phyloP scores from a whole-genome alignment of 345 rosid species.

The Eucalyptus brandiana region DNA sequence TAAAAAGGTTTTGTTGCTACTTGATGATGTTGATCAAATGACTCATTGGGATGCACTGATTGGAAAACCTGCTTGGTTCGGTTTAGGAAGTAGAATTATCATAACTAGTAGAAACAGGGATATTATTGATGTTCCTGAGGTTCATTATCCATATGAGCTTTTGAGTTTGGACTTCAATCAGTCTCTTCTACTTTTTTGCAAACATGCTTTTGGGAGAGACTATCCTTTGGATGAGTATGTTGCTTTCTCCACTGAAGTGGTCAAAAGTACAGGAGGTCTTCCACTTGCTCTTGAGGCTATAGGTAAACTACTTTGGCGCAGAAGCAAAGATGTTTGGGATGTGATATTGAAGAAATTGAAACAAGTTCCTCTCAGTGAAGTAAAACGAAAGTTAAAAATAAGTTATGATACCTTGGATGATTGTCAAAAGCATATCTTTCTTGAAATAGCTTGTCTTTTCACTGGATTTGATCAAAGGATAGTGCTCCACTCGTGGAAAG shows the following conservation, averaged over 20 bases:
- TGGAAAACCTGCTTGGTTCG: too few species aligned
- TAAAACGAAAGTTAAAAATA: not conserved
- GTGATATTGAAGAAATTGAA: not conserved
- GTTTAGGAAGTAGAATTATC: too few species aligned
- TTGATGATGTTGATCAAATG: too few species aligned
- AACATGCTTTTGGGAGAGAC: too few species aligned
- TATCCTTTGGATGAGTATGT: not conserved
- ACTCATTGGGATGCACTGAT: too few species aligned
- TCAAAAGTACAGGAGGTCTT: not conserved
- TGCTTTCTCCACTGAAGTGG: not conserved
- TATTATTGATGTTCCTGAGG: too few species aligned
- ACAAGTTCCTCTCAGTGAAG: not conserved
- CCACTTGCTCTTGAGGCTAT: not conserved
- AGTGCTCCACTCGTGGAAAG: not conserved
- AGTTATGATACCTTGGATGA: not conserved
- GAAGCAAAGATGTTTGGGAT: not conserved
- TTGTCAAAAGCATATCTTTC: not conserved
- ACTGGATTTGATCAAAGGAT: not conserved
- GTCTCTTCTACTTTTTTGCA: too few species aligned
- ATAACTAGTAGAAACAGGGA: too few species aligned
- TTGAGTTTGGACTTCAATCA: too few species aligned
- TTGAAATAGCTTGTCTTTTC: not conserved
- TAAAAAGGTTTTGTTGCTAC: too few species aligned
- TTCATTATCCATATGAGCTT: too few species aligned
- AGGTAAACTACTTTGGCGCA: not conserved